Base-by-base conservation (phyloP, 768 basidiomycete species). In the Candolleomyces eurysporus region DNA sequence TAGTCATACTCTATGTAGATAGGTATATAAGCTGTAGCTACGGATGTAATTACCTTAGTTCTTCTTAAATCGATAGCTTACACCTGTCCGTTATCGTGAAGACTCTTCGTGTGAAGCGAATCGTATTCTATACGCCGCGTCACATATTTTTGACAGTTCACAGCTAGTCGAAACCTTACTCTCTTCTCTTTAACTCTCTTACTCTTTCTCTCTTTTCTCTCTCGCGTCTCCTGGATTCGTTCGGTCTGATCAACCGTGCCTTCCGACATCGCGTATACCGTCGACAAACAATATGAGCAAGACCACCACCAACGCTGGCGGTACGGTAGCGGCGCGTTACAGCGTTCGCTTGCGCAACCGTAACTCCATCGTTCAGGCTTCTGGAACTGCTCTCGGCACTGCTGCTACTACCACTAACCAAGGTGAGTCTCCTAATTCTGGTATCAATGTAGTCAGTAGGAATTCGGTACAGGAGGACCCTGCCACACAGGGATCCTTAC, bases 101-200 rank as follows among this genome's bases (percentile, higher is more conserved):
- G 22, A 30, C 8, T 36, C 36, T 54, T 17, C 53, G 53, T 54
- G 53, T 54, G 53, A 30, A 30, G 53, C 6, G 53, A 54, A 30
- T n/a, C 30, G 22, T 54, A 6, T n/a, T 11, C 36, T 36, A 43
- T 17, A 43, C 42, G 6, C 53, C 53, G 4, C 53, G 53, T 54
- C 53, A 54, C 53, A 54, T 54, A 54, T 54, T 54, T 54, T 54
- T 8, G 19, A 54, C 53, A 19, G 4, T 52, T 30, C 9, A 43
- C 42, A 43, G 8, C 42, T 43, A 43, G 42, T 43, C 17, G 42
- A 17, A 43, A 43, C 42, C n/a, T n/a, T n/a, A n/a, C n/a, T n/a
- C n/a, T n/a, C n/a, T n/a, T n/a, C n/a, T n/a, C 42, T 17, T 43
- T 36, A 54, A n/a, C 53, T 54, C 11, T 49, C 48, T 22, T 19